Evolutionary conservation across 2,329 filamentous ascomycete genomes (phyloP).

Genomic region (Colletotrichum sublineola): DNA sequence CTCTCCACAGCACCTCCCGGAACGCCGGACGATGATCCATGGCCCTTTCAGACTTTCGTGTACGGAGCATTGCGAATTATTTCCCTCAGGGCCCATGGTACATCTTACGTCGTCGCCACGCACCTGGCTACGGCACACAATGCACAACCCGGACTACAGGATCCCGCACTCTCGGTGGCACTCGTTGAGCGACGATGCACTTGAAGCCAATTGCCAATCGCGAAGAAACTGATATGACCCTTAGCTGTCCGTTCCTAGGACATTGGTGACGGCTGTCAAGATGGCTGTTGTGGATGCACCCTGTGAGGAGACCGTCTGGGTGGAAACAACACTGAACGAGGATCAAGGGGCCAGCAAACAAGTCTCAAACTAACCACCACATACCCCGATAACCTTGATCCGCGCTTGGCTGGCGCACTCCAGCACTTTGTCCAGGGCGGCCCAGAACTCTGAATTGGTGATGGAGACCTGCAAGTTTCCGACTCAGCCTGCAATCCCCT

Average conservation of each 20-base stretch:
- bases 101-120: background rate
- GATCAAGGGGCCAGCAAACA: slow-evolving; percentile 27
- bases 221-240: background rate
- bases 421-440: slow-evolving; percentile 31
- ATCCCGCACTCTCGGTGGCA: slow-evolving; percentile 5
- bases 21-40: slow-evolving; percentile 40
- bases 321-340: slow-evolving; percentile 26
- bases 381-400: slow-evolving; percentile 14
- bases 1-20: slow-evolving; percentile 29
- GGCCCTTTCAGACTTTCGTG: slow-evolving; percentile 33
- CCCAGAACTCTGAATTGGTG: slow-evolving; percentile 39
- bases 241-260: background rate
- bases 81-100: slow-evolving; percentile 30
- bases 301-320: slow-evolving; percentile 2
- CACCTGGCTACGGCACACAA: background rate
- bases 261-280: background rate
- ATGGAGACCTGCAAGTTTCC: slow-evolving; percentile 25
- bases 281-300: slow-evolving; percentile 20
- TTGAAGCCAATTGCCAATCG: background rate
- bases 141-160: background rate
- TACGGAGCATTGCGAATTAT: slow-evolving; percentile 28
- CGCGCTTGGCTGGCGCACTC: slow-evolving; percentile 31
- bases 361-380: slow-evolving; percentile 25
- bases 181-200: slow-evolving; percentile 8
- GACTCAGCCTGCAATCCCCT: slow-evolving; percentile 33